Evolutionary conservation across 352 stramenopile genomes (phyloP), one percentile per base, ranked within the genome.

Genomic region (Globisporangium irregulare): DNA sequence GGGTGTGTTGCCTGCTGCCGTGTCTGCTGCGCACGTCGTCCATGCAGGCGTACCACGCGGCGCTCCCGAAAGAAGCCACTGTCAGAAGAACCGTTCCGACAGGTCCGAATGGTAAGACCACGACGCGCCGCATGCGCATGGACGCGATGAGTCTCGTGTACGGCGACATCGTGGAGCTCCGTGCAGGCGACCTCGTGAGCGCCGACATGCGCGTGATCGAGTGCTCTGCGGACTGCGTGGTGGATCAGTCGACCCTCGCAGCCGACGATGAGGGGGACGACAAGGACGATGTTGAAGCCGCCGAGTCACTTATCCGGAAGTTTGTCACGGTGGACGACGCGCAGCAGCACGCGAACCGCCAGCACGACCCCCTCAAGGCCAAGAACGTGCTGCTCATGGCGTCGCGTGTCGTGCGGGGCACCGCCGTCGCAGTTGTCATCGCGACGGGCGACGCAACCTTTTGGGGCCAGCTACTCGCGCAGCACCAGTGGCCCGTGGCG

Each of bases 1-100:
- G 93, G 94, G 72, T 98, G 20, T 99, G 96, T 72, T 97, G 91
- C 67, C 66, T 99, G 62, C 74, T 99, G 59, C 94, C 96, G 8
- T 98, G 94, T 76, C 91, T 99, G 38, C 86, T 97, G 67, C 87
- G 91, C 59, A 92, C 94, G 22, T 70, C 85, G 18, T 93, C 86
- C 55, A 98, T 98, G 92, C 93, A 97, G 75, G 76, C 84, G 50
- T 98, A 97, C 73, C 79, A 89, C 46, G 62, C 73, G 22, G 84
- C 87, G 59, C 78, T 97, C 34, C 92, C 96, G 4, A 87, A 95
- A 20, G 93, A 98, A 73, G 86, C 92, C 20, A 90, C 93, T n/a
- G 91, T 98, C 18, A 71, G 92, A 46, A 82, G 94, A 62, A 71
- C 69, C 27, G 59, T 79, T 3, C 41, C 60, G 15, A 43, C 43